These are phyloP conservation scores for Tetrapisispora namnaoensis DNA, from an alignment of 805 yeast genomes.

Conservation along the genomic window DNA sequence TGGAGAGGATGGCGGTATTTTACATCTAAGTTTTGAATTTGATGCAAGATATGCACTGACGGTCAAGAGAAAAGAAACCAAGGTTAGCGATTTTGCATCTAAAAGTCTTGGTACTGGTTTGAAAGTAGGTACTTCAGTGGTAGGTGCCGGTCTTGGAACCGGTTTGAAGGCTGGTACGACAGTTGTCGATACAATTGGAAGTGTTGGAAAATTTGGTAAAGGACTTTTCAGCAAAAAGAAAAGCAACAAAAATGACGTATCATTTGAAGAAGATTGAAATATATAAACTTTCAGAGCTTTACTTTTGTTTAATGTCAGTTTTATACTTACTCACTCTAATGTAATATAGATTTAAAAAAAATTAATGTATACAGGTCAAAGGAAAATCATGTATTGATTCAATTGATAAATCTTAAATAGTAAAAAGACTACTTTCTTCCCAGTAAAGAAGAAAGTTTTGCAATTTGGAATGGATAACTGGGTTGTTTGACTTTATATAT, in stretches of 20 bases:
- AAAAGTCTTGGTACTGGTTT: slow-evolving; percentile 38
- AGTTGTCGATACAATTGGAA: slow-evolving; percentile 33
- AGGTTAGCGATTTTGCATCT: slow-evolving; percentile 41
- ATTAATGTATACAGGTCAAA: background rate
- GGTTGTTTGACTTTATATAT: slow-evolving; percentile 62
- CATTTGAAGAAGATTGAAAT: background rate
- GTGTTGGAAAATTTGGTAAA: slow-evolving; percentile 24
- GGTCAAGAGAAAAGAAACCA: slow-evolving; percentile 31
- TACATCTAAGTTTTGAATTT: slow-evolving; percentile 51
- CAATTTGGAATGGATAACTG: slow-evolving; percentile 61
- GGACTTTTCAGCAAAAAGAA: slow-evolving; percentile 11
- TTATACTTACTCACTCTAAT: background rate
- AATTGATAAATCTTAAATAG: no score
- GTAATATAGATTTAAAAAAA: background rate
- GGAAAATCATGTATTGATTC: no score
- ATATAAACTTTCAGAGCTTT: no score
- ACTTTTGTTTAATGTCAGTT: background rate
- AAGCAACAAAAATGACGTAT: background rate
- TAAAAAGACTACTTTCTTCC: background rate
- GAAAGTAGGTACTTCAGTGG: slow-evolving; percentile 35
- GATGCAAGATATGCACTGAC: slow-evolving; percentile 58
- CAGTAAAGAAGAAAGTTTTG: background rate
- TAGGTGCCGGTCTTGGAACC: slow-evolving; percentile 38
- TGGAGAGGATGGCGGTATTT: slow-evolving; percentile 46
- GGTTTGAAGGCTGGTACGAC: slow-evolving; percentile 29